Base-by-base conservation (phyloP, 1,139 yeast species). In the Zhuliangozyma parablackwelliae region DNA sequence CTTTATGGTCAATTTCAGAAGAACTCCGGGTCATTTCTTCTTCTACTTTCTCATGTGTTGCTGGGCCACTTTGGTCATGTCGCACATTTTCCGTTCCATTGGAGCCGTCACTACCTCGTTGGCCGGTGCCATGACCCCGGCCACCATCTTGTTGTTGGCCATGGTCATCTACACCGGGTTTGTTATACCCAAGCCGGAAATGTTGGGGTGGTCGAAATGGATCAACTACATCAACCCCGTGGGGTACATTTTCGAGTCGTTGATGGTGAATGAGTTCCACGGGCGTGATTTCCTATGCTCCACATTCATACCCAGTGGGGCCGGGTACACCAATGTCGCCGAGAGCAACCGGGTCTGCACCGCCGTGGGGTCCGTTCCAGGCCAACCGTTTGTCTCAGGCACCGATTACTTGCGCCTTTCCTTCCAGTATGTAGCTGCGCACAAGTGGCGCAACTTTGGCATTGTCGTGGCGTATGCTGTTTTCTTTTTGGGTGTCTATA, bases 401-500 rank as follows among this genome's bases (percentile, higher is more conserved):
- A 72, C 78, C 36, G 62, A 50, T 13, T 88, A 80, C 54, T 46
- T 87, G 33, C 50, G 48, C 5, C 44, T 48, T 10, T 58, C 80
- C 3, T 80, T 60, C 54, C 46, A 54, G 10, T 87, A 83, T 59
- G 50, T 57, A 31, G 69, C 74, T 47, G 42, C 63, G 7, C 89
- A 88, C 57, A 75, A 77, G 53, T 88, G 96, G 96, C 80, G 96
- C 65, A 82, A 88, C 53, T 76, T 80, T 47, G 96, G 95, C 54
- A 81, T 88, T 47, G 61, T 73, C 30, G 39, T 80, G 42, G 86
- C 69, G 1, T 84, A 73, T 52, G 59, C 65, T 26, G 35, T 78
- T 23, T 71, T 80, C 56, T 81, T 83, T 59, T 61, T 82, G 37
- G 49, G 50, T 32, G 65, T 78, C 11, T 82, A 83, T 51, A 58